phyloP scores from a whole-genome alignment of 2,329 filamentous ascomycete species.

The Aspergillaceae sp. region DNA sequence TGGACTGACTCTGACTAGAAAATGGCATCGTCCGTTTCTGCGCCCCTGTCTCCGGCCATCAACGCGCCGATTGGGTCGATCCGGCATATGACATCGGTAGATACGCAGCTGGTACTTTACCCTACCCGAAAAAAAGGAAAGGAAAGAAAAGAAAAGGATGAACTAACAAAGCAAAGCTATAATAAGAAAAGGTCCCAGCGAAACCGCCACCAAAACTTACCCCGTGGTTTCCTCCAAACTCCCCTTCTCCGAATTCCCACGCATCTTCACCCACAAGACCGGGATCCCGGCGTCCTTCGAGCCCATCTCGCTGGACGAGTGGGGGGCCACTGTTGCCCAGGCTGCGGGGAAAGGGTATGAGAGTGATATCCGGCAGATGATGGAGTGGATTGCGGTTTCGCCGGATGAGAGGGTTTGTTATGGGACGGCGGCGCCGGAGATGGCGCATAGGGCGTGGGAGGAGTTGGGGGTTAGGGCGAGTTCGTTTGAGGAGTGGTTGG shows the following conservation, averaged over 20 bases:
- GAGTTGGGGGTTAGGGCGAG: conserved; percentile 11
- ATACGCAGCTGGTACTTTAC: conserved; percentile 10
- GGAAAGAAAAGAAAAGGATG: background rate
- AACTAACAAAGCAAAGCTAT: conserved; percentile 3
- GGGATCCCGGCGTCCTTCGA: conserved; percentile 4
- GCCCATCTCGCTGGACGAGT: conserved; percentile 9
- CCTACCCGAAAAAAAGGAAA: background rate
- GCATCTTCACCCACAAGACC: conserved; percentile 6
- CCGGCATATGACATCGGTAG: conserved; percentile 11
- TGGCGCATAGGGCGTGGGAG: conserved; percentile 6
- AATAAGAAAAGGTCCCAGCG: conserved; percentile 5
- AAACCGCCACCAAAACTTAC: conserved; percentile 9
- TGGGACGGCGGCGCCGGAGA: conserved; percentile 6
- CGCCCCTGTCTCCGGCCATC: conserved; percentile 4
- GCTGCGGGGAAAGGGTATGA: conserved; percentile 7
- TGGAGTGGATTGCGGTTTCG: conserved; percentile 12
- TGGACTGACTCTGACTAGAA: background rate
- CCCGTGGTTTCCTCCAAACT: conserved; percentile 4
- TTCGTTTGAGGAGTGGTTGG: conserved; percentile 13
- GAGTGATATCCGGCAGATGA: conserved; percentile 12
- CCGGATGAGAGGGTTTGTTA: conserved; percentile 13
- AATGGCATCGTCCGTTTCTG: conserved; percentile 10
- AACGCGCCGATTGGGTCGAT: conserved; percentile 12
- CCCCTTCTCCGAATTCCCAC: conserved; percentile 3
- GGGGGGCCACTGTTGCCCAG: conserved; percentile 2